Base-by-base conservation (phyloP, 73 alveolate genomes). In the Paramecium octaurelia region DNA sequence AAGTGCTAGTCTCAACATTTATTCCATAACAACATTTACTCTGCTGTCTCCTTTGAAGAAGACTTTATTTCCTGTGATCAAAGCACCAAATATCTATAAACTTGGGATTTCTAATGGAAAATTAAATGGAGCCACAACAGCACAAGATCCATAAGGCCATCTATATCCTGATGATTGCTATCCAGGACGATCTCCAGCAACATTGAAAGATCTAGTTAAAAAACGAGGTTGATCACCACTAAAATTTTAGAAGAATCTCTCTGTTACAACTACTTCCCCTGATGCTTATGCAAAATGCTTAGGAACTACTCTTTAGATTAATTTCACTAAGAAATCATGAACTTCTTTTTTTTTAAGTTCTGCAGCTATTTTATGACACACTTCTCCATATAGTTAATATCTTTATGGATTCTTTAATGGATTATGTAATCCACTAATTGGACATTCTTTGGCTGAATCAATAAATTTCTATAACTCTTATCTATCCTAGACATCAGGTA, bases 91-190 rank as follows among this genome's bases (percentile, higher is more conserved):
- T 70, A 86, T 58, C 86, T 96, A 89, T 21, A 96, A 90, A 36
- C 95, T 93, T 60, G 98, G 98, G 71, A 96, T 96, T 80, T 96
- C 98, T 29, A 96, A 59, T 2, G 98, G 98, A 95, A 94, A 96
- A 73, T 96, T 96, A 85, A 96, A 96, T 4, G 98, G 98, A 54
- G 98, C 71, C 27, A 96, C 69, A 10, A 93, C 85, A 2, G 95
- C 96, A 9, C 92, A 96, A 10, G 97, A 92, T 24, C 98, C 98
- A 90, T 85, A 94, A 34, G 98, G 98, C 96, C 94, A 96, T 77
- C 98, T 94, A 91, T 94, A 96, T 24, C 95, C 96, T 18, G 96
- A 87, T 58, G 97, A 76, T 73, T 89, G 54, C 86, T 96, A 70
- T 20, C 97, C 97, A 9, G 50, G 24, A 71, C 95, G 95, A 86